Evolutionary conservation across 306 rosid genomes (phyloP).

Genomic region (Geum urbanum): DNA sequence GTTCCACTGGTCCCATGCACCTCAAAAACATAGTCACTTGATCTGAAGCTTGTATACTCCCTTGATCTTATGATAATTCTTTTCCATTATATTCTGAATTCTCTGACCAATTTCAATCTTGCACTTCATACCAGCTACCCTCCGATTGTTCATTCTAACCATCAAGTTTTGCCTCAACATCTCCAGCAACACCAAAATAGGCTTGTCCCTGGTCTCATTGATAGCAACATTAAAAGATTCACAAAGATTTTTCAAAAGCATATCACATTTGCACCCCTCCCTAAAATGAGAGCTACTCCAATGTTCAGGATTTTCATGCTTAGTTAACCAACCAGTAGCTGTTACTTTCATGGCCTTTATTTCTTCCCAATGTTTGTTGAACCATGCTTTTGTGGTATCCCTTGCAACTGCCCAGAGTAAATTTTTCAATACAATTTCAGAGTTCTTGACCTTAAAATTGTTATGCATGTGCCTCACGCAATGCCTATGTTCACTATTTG

Average conservation of each 20-base stretch:
- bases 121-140: background rate
- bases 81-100: background rate
- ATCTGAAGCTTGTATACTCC: background rate
- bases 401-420: background rate
- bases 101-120: background rate
- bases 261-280: background rate
- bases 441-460: background rate
- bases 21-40: background rate
- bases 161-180: background rate
- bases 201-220: background rate
- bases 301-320: background rate
- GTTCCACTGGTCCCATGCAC: background rate
- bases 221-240: background rate
- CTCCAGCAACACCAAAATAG: background rate
- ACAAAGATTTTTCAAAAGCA: background rate
- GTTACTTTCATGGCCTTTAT: no score
- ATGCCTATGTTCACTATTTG: background rate
- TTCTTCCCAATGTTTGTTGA: no score
- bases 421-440: background rate
- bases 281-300: background rate
- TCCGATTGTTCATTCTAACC: background rate
- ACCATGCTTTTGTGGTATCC: background rate
- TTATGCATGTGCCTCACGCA: background rate
- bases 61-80: background rate
- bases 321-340: no score